These are phyloP conservation scores for Euptelea pleiosperma DNA, from an alignment of 164 flowering plant species.

Conservation along the genomic window DNA sequence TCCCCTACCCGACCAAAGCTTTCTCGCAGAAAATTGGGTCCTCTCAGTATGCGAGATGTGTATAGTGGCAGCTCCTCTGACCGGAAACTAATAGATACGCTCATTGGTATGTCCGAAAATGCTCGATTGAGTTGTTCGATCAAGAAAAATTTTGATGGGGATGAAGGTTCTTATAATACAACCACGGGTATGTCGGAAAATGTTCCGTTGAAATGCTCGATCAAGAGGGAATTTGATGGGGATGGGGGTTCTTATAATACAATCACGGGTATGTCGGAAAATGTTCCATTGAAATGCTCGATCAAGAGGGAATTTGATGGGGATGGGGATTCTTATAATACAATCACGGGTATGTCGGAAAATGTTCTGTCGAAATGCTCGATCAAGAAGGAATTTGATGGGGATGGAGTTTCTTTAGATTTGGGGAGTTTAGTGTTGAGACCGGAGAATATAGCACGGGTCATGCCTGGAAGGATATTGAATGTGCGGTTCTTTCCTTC, in stretches of 20 bases:
- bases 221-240: neutral
- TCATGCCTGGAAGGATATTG: slow-evolving; percentile 53
- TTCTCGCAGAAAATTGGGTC: slow-evolving; percentile 20
- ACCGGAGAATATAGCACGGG: slow-evolving; percentile 56
- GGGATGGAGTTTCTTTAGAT: slow-evolving; percentile 27
- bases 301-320: neutral
- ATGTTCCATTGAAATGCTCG: slow-evolving; percentile 3
- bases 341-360: no score
- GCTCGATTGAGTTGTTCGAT: slow-evolving; percentile 2
- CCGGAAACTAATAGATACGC: slow-evolving; percentile 27
- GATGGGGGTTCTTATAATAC: slow-evolving; percentile 21
- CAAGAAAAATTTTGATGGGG: neutral
- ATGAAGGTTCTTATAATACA: slow-evolving; percentile 26
- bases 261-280: slow-evolving; percentile 24
- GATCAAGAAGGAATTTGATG: neutral
- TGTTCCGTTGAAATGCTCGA: neutral
- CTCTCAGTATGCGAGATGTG: slow-evolving; percentile 46
- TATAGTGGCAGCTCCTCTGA: slow-evolving; percentile 27
- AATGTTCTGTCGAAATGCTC: slow-evolving; percentile 6
- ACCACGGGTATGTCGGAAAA: slow-evolving; percentile 24
- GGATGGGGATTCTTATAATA: slow-evolving; percentile 19
- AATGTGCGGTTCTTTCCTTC: slow-evolving; percentile 55
- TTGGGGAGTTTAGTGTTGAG: slow-evolving; percentile 40
- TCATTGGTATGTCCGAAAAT: slow-evolving; percentile 27
- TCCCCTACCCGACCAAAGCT: neutral